Evolutionary conservation across 306 rosid genomes (phyloP).

Genomic region (Albizia julibrissin): DNA sequence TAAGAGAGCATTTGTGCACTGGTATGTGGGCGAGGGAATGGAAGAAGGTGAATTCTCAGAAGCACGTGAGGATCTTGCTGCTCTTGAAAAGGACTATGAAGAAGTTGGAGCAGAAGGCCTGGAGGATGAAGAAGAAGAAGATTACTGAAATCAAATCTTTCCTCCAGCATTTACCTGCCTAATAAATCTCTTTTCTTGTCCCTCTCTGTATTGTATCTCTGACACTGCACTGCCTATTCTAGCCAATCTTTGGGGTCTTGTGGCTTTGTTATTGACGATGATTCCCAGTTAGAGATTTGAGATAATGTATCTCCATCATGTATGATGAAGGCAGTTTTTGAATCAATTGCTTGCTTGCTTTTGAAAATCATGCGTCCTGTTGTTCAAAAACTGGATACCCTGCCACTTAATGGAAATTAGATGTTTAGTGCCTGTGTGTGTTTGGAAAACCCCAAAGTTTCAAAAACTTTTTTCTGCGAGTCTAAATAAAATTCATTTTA

Average conservation of each 20-base stretch:
- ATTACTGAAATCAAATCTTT: constrained; percentile 37
- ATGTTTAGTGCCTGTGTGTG: no score
- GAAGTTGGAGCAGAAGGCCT: constrained; percentile 71
- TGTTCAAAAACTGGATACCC: neutral
- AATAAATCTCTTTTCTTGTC: neutral
- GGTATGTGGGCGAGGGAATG: constrained; percentile 90
- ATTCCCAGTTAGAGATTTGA: constrained; percentile 6
- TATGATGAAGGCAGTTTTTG: constrained; percentile 8
- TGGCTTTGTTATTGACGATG: constrained; percentile 2
- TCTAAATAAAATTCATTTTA: no score
- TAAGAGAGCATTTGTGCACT: constrained; percentile 78
- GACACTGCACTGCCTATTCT: neutral
- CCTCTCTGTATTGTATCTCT: constrained; percentile 3
- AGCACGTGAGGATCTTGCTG: constrained; percentile 83
- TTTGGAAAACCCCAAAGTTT: no score
- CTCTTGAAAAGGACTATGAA: constrained; percentile 76
- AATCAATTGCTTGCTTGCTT: constrained; percentile 1
- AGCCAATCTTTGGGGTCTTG: constrained; percentile 7
- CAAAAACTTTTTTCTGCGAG: no score
- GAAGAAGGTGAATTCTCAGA: constrained; percentile 89
- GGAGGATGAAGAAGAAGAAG: constrained; percentile 54
- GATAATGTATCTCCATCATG: neutral
- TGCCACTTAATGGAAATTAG: neutral
- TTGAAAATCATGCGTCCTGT: neutral
- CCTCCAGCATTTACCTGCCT: neutral